These are phyloP conservation scores for Davidsoniella australis DNA, from an alignment of 2,329 filamentous ascomycete species.

Conservation along the genomic window DNA sequence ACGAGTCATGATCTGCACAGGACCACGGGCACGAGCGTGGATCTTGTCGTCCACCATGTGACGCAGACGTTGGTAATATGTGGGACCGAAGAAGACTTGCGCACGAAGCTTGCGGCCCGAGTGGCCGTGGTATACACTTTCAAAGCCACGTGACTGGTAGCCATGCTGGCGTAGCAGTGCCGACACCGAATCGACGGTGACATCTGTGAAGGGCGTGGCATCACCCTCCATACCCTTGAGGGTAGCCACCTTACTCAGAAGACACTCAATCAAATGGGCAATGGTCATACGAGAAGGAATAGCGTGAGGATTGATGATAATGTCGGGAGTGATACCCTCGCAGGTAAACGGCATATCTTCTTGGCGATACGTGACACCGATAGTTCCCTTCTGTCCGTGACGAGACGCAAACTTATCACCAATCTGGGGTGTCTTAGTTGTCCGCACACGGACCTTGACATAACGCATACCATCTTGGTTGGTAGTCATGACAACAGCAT, in stretches of 20 bases:
- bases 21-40: slow-evolving; percentile 91
- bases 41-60: slow-evolving; percentile 99
- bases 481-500: slow-evolving; percentile 83
- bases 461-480: slow-evolving; percentile 89
- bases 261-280: slow-evolving; percentile 98
- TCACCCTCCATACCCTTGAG: slow-evolving; percentile 92
- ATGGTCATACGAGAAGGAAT: slow-evolving; percentile 99
- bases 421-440: slow-evolving; percentile 95
- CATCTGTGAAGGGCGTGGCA: slow-evolving; percentile 92
- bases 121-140: slow-evolving; percentile 97
- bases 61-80: slow-evolving; percentile 94
- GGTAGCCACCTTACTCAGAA: slow-evolving; percentile 88
- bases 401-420: slow-evolving; percentile 98
- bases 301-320: slow-evolving; percentile 98
- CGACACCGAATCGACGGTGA: slow-evolving; percentile 89
- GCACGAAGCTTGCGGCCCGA: slow-evolving; percentile 85
- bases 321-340: slow-evolving; percentile 80
- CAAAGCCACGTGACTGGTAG: slow-evolving; percentile 93
- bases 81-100: slow-evolving; percentile 92
- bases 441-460: slow-evolving; percentile 92
- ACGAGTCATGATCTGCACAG: slow-evolving; percentile 89
- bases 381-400: slow-evolving; percentile 97
- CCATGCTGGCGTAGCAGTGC: slow-evolving; percentile 72
- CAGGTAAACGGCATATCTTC: slow-evolving; percentile 97
- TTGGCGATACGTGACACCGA: slow-evolving; percentile 92